Evolutionary conservation across 345 rosid genomes (phyloP), one percentile per base, ranked within the genome.

Genomic region (Linum tenue): DNA sequence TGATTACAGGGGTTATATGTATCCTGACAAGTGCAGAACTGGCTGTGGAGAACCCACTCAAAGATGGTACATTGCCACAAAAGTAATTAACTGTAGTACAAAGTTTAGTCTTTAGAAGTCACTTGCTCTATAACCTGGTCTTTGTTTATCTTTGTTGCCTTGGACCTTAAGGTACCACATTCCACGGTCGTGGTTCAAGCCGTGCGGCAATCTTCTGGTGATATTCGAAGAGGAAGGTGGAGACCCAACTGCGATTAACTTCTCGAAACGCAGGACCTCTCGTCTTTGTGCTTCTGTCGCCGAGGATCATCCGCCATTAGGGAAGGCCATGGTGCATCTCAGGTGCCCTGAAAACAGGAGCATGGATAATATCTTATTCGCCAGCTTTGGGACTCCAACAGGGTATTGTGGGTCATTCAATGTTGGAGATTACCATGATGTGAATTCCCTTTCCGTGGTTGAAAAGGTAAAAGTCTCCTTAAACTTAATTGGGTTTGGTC

Each of bases 31-130:
- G 82, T 94, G 97, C 79, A 64, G 70, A 56, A 86, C 91, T 64
- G 96, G 97, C 48, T 88, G 99, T 67, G 96, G 96, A 67, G 80
- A 88, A 78, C 95, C 97, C 38, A 75, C 96, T 59, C 99, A 94
- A 62, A 83, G 97, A 86, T 90, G 99, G 99, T 92, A 87, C 41
- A 44, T 7, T 14, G 5, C 40, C 59, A 39, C 44, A 39, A 17
- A 10, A 37, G 5, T n/a, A 39, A n/a, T n/a, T n/a, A n/a, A 48
- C 1, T 39, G n/a, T 40, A 36, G 44, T 10, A 7, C 6, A 16
- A 3, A 10, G 7, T 22, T 5, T 37, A 3, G 1, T 3, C 37
- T 12, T 0, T 7, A 39, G 9, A 15, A 31, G 0, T 5, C 1
- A 17, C 6, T 12, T 4, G 6, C 8, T 7, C 4, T 58, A 5